phyloP scores from a whole-genome alignment of 83 land plant species.

The Picea mariana region DNA sequence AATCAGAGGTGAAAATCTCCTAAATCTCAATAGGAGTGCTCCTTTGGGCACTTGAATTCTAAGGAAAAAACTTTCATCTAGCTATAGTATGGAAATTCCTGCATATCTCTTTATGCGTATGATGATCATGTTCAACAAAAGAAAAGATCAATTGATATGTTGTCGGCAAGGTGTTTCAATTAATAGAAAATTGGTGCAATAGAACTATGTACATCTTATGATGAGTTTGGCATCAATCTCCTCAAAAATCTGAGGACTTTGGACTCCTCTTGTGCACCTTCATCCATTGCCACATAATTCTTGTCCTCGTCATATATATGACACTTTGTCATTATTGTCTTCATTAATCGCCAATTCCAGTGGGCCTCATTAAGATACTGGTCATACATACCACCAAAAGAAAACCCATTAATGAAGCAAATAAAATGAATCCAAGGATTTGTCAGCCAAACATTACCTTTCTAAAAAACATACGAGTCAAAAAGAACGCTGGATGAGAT shows the following conservation, averaged over 20 bases:
- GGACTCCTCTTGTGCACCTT: slow-evolving; percentile 51
- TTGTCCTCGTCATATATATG: slow-evolving; percentile 61
- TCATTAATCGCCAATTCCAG: slow-evolving; percentile 89
- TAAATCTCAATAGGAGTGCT: too few species aligned
- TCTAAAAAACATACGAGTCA: not conserved
- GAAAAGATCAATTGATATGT: too few species aligned
- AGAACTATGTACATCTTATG: too few species aligned
- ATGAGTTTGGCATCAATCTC: slow-evolving; percentile 53
- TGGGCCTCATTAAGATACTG: slow-evolving; percentile 83
- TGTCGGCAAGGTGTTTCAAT: too few species aligned
- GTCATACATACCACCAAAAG: not conserved
- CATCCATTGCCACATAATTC: slow-evolving; percentile 65
- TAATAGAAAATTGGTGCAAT: too few species aligned
- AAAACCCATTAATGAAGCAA: not conserved
- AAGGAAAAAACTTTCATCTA: too few species aligned
- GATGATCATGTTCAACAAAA: too few species aligned
- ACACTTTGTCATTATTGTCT: slow-evolving; percentile 81
- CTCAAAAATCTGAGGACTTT: slow-evolving; percentile 55
- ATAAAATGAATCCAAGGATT: not conserved
- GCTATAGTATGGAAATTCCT: too few species aligned
- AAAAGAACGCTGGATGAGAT: too few species aligned
- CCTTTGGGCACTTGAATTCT: too few species aligned
- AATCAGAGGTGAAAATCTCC: too few species aligned
- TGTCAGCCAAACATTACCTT: not conserved
- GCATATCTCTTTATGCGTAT: too few species aligned